Evolutionary conservation across 768 basidiomycete species (phyloP).

Genomic region (Tephrocybe sp.): DNA sequence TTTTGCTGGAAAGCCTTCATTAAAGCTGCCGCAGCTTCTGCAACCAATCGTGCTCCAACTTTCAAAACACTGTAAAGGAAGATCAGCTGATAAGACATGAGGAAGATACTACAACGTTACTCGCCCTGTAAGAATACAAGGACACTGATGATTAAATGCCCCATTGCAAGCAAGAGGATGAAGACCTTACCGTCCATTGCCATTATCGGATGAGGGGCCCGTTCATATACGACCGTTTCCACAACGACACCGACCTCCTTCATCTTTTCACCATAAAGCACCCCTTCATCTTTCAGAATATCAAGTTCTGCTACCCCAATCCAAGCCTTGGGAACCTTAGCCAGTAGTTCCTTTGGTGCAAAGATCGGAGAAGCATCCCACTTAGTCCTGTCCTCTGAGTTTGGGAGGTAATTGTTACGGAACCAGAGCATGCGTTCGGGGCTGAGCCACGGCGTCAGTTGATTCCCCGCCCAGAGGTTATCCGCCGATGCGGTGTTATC

Average conservation of each 20-base stretch:
- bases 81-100: background rate
- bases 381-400: constrained; percentile 52
- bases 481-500: constrained; percentile 62
- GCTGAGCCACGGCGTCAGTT: constrained; percentile 54
- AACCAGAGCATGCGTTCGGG: constrained; percentile 76
- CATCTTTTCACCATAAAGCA: constrained; percentile 60
- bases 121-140: constrained; percentile 1
- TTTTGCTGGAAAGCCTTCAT: constrained; percentile 1
- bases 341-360: constrained; percentile 53
- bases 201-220: constrained; percentile 71
- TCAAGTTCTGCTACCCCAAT: constrained; percentile 65
- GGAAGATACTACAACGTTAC: background rate
- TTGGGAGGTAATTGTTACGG: constrained; percentile 64
- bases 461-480: constrained; percentile 54
- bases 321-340: constrained; percentile 54
- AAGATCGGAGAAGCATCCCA: constrained; percentile 76
- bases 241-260: constrained; percentile 48
- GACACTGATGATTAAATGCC: background rate
- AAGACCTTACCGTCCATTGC: constrained; percentile 63
- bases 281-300: constrained; percentile 64
- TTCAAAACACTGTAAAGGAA: background rate
- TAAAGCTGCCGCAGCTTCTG: constrained; percentile 13
- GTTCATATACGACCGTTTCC: constrained; percentile 54
- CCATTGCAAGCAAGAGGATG: background rate
- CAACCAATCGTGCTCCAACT: constrained; percentile 13